These are phyloP conservation scores for Daucus carota DNA, from an alignment of 129 eudicot genomes.

Conservation along the genomic window DH1_v3.0 NC_030388.2:30669501-30670000, in stretches of 20 bases:
- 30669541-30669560: no score
- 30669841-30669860: constrained; percentile 9
- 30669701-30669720: background rate
- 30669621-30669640: no score
- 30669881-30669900: background rate
- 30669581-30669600: no score
- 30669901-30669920: background rate
- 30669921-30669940: no score
- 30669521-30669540: no score
- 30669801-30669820: background rate
- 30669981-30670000: background rate
- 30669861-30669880: background rate
- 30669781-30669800: background rate
- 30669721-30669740: background rate
- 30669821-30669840: constrained; percentile 9
- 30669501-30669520: no score
- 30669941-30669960: no score
- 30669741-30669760: background rate
- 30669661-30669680: no score
- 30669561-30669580: no score
- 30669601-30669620: no score
- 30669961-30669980: no score
- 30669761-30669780: background rate
- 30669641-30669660: no score
- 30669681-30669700: background rate